Evolutionary conservation across 2,329 filamentous ascomycete genomes (phyloP), one percentile per base, ranked within the genome.

Genomic region (Helotiales sp.): DNA sequence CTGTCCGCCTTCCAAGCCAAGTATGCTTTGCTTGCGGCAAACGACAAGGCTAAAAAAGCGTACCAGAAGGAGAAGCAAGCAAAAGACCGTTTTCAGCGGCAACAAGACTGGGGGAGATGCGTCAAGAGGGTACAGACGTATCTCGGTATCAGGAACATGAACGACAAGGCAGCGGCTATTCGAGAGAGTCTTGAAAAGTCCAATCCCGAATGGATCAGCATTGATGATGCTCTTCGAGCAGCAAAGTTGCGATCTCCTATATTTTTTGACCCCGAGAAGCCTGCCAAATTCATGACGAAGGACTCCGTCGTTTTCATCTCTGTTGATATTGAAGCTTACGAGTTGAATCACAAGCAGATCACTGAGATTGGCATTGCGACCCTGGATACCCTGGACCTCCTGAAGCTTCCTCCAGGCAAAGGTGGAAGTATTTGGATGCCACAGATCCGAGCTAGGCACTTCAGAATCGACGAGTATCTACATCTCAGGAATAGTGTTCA

Each of bases 351-450:
- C 12, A 76, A 79, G 31, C 77, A 83, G 12, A 81, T 98, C 58
- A 96, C 93, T 0, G 95, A 99, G 72, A 80, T 99, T 36, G 95
- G 95, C 0, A 78, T 99, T 38, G 87, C 91, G 1, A 86, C 87
- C 2, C 78, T 98, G 0, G 92, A 98, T 70, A 92, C 89, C 0
- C 66, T 72, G 4, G 72, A 81, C 34, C 69, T 91, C 22, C 66
- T 73, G 1, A 74, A 72, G 7, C 60, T 85, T 0, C 67, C 82
- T 0, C 89, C 90, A 2, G 90, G 90, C 0, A 66, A 75, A 2
- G 73, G 77, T 25, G 90, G 86, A 2, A 66, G 75, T 38, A 79
- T 85, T 34, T 97, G 93, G 92, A 82, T 84, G 63, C 66, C 76
- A 0, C 73, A 80, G 51, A 88, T 97, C 63, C 77, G 83, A 29